Evolutionary conservation across 2,329 filamentous ascomycete genomes (phyloP), one percentile per base, ranked within the genome.

Genomic region (Sporothrix mexicana): DNA sequence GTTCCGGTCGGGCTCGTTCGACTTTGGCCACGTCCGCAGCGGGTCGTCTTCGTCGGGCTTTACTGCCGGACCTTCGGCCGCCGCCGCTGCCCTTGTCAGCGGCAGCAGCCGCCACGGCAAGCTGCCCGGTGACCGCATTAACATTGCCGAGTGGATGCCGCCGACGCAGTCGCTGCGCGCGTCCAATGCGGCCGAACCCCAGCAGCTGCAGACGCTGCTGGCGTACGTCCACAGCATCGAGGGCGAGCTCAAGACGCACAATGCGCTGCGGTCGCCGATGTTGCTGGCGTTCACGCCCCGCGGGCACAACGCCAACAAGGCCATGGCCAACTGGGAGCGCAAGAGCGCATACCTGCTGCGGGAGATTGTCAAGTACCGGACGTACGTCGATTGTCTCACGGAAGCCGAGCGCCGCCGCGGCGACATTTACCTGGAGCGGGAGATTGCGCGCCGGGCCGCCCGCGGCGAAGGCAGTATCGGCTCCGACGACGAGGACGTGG

Each of bases 301-400:
- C 43, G 92, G 95, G 74, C 87, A 89, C 51, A 98, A 98, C 78
- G 88, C 91, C 17, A 85, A 85, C 75, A 95, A 92, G 81, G 94
- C 95, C 17, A 95, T 98, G 92, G 87, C 91, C 23, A 99, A 99
- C 81, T 99, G 96, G 95, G 95, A 99, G 84, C 91, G 92, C 79
- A 98, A 98, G 84, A 97, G 93, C 72, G 91, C 93, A 43, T 97
- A 98, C 80, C 84, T 99, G 55, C 86, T 98, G 13, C 87, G 93
- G 49, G 96, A 99, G 83, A 98, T 97, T 80, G 94, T 98, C 81
- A 98, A 98, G 82, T 98, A 97, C 83, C 87, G 92, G 74, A 98
- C 95, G 0, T 99, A 98, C 79, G 95, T 98, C 77, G 96, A 98
- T 80, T 91, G 90, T 47, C 84, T 99, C 69, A 86, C 90, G 73